Evolutionary conservation across 116 monocot genomes (phyloP), one percentile per base, ranked within the genome.

Genomic region (Papilionanthe hybrid): DNA sequence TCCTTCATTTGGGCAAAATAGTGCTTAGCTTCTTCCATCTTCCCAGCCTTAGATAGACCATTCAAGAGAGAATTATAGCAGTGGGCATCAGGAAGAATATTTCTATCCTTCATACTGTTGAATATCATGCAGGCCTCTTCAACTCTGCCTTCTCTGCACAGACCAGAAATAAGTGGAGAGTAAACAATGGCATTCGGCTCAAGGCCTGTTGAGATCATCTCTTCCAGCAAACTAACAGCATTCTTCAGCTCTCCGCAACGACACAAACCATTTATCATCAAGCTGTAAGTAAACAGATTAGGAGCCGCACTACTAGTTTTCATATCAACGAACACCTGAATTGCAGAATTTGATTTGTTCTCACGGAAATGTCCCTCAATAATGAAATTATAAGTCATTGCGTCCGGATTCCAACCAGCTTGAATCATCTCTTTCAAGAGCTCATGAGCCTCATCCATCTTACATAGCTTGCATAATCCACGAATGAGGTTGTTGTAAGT

Each of bases 61-160:
- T 67, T 82, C 48, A 96, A 89, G 28, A 96, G 92, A 78, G 86
- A 82, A 87, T 91, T 96, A 76, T 90, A 96, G 78, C 87, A 93
- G 77, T 86, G 85, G n/a, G 79, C 80, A 87, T 92, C 96, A 12
- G 90, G 89, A n/a, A 44, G 19, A 37, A 93, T 67, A 72, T 87
- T 87, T 76, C 74, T 73, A 30, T 78, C 77, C 43, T 47, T 41
- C 92, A 96, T 93, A 53, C n/a, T 84, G 30, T 92, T 82, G 7
- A 93, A 84, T 72, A 78, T 65, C 45, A 82, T 25, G 77, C 81
- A 86, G n/a, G 93, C 93, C 83, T 88, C 88, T 56, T 74, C 69
- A 60, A 84, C 72, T 47, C 74, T 87, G 29, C 86, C 89, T 86
- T 93, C 91, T 68, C 79, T 84, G 41, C 86, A 87, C 27, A 81